Conservation (phyloP, 2,329 filamentous ascomycete species). For the Pseudogymnoascus sp. region DNA sequence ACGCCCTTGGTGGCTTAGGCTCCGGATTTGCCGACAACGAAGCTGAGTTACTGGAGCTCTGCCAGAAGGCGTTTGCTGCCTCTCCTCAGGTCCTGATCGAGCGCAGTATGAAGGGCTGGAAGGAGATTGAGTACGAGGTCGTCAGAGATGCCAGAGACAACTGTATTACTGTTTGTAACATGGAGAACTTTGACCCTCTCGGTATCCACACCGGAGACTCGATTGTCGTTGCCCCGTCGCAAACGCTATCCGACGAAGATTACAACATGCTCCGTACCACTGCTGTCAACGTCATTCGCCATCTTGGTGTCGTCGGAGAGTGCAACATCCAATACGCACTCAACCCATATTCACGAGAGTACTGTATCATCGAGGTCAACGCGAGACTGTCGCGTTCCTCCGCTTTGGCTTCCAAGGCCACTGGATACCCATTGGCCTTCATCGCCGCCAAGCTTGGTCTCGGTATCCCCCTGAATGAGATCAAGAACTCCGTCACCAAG, state of each 20-base stretch:
- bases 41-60: slow-evolving; percentile 73
- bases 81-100: slow-evolving; percentile 96
- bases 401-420: slow-evolving; percentile 92
- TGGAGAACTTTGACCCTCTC: slow-evolving; percentile 99
- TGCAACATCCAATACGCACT: slow-evolving; percentile 99
- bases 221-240: slow-evolving; percentile 94
- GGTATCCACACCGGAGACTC: slow-evolving; percentile 98
- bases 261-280: slow-evolving; percentile 99
- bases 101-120: slow-evolving; percentile 99
- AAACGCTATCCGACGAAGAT: slow-evolving; percentile 93
- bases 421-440: slow-evolving; percentile 91
- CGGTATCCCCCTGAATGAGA: slow-evolving; percentile 90
- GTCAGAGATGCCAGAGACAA: slow-evolving; percentile 93
- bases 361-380: slow-evolving; percentile 99
- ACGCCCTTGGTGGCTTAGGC: slow-evolving; percentile 88
- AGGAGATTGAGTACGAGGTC: slow-evolving; percentile 98
- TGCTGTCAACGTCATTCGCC: slow-evolving; percentile 92
- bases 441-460: slow-evolving; percentile 95
- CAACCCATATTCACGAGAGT: slow-evolving; percentile 90
- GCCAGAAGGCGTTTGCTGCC: slow-evolving; percentile 88
- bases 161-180: slow-evolving; percentile 99
- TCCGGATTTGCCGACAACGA: slow-evolving; percentile 93
- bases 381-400: slow-evolving; percentile 92
- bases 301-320: slow-evolving; percentile 94
- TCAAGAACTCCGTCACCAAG: slow-evolving; percentile 92